Evolutionary conservation across 352 stramenopile genomes (phyloP), one percentile per base, ranked within the genome.

Genomic region (Phytophthora cryptogea): DNA sequence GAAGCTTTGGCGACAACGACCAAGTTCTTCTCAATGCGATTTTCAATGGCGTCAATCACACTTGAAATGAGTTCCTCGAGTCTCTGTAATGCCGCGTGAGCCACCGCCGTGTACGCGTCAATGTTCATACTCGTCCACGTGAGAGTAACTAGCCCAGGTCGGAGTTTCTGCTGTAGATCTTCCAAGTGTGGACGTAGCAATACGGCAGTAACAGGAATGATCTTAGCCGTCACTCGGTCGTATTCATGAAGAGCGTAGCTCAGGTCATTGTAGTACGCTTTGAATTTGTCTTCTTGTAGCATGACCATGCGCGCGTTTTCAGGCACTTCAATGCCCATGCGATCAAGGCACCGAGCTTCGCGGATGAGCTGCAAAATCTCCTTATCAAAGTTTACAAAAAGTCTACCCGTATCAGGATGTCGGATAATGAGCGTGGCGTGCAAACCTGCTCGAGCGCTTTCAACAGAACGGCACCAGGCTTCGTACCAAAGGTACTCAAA

Each of bases 111-210:
- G 58, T 93, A 96, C 16, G 76, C 70, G 39, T 94, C 84, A 36
- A 96, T 94, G 62, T 94, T 94, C 84, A 96, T 94, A 54, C 80
- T 93, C 13, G 86, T 96, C 88, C 88, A 96, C n/a, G 88, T 95
- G 4, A 95, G 70, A 5, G 86, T 94, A 52, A 94, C 70, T 55
- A 96, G 77, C 14, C 83, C 88, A 10, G 88, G 88, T 4, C 84
- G 71, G 0, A 96, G 53, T 47, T 90, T 91, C 16, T 80, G 70
- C 41, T 94, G 79, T 0, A 95, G 40, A 47, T 92, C 83, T 53
- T 89, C 78, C 8, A 95, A 54, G 52, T 94, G 86, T 2, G 86
- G 86, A 42, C 60, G 68, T 1, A 96, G 55, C 36, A 92, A 45
- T 0, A 63, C 62, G 2, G 59, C 66, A 0, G 81, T 89, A 8